Conservation (phyloP, 164 flowering plant genomes). For the Platanus orientalis region DNA sequence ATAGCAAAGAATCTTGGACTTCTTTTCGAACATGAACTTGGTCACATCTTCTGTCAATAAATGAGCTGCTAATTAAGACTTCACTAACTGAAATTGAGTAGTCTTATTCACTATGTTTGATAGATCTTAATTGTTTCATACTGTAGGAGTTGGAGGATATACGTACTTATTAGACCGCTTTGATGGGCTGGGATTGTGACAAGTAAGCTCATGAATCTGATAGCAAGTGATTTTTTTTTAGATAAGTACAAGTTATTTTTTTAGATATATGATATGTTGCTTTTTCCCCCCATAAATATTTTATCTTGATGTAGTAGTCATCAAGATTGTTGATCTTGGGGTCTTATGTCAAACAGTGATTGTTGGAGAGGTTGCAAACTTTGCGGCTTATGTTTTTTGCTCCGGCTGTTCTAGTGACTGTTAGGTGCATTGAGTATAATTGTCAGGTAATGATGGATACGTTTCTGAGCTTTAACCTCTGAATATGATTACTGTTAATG, state of each 20-base stretch:
- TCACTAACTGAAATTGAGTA: no score
- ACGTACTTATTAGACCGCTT: slow-evolving; percentile 80
- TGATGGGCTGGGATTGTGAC: slow-evolving; percentile 97
- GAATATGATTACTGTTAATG: background rate
- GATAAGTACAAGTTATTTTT: no score
- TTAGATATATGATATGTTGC: no score
- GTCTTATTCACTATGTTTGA: no score
- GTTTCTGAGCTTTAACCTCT: background rate
- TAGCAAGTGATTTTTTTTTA: slow-evolving; percentile 1
- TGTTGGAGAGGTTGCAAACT: slow-evolving; percentile 87
- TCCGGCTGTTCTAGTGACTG: slow-evolving; percentile 85
- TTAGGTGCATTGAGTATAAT: slow-evolving; percentile 93
- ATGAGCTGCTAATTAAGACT: no score
- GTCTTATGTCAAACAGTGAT: slow-evolving; percentile 50
- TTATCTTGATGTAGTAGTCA: background rate
- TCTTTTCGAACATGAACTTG: no score
- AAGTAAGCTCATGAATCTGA: slow-evolving; percentile 37
- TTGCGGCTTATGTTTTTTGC: slow-evolving; percentile 89
- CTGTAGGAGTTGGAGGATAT: slow-evolving; percentile 79
- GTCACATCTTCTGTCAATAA: no score
- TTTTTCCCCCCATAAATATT: background rate
- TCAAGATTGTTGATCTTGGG: slow-evolving; percentile 4
- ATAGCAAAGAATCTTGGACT: no score
- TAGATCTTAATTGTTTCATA: no score
- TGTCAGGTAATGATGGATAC: slow-evolving; percentile 46